Base-by-base conservation (phyloP, 108 stramenopile species). In the Nannochloropsis oceanica region DNA sequence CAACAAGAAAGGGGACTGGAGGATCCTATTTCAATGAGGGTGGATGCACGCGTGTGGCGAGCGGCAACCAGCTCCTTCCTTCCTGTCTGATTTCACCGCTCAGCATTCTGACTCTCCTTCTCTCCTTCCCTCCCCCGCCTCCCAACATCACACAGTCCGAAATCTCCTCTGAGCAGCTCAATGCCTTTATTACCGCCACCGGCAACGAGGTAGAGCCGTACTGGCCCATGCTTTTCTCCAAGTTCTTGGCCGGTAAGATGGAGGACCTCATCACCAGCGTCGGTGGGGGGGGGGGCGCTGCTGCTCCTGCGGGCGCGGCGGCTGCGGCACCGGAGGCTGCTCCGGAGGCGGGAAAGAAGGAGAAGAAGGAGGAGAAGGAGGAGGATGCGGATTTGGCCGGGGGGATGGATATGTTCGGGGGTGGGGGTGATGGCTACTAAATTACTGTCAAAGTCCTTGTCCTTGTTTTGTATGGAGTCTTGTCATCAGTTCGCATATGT, bases 161-260 rank as follows among this genome's bases (percentile, higher is more conserved):
- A 73, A 92, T 97, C 88, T 89, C 93, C 81, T 93, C 94, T 44
- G 95, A 95, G 83, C 94, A 95, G 91, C 94, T 97, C 92, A 92
- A 86, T 81, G 88, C 92, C 73, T 92, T 97, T 79, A 92, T 97
- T 79, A 92, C 92, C 87, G 96, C 97, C 26, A 97, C 97, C 79
- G 95, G 95, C 42, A 96, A 96, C 90, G 96, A 96, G 83, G 97
- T 97, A 20, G 95, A 95, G 84, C 92, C 94, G 43, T 97, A 95
- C 90, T 96, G 95, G 93, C 97, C 97, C 83, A 95, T 95, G 85
- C 95, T 97, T 86, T 96, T 96, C 85, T 86, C 96, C 46, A 94
- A 94, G 90, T 96, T 91, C 92, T 89, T 96, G 83, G 90, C 83
- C 27, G 93, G 93, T 46, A 95, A 95, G 89, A 92, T 96, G 85